These are phyloP conservation scores for Ogataea degrootiae DNA, from an alignment of 805 yeast species.

Conservation along the genomic window DNA sequence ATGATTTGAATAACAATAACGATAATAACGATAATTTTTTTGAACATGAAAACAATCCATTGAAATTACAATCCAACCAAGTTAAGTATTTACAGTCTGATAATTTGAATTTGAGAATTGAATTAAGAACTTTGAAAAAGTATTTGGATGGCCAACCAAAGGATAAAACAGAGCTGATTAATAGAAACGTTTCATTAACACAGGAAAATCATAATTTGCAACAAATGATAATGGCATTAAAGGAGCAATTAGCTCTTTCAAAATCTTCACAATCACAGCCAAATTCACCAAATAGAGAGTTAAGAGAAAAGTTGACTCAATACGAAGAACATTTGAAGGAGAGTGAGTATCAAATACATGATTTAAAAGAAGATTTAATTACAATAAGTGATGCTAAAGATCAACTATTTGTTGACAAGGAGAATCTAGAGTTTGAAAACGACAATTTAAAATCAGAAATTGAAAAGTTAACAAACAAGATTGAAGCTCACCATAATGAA, in stretches of 20 bases:
- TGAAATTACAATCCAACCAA: conserved; percentile 24
- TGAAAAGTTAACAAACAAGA: conserved; percentile 1
- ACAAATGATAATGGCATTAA: not conserved
- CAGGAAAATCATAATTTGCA: conserved; percentile 21
- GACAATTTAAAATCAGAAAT: conserved; percentile 1
- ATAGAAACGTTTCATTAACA: conserved; percentile 32
- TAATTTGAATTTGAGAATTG: conserved; percentile 39
- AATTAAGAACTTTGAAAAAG: conserved; percentile 35
- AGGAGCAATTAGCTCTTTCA: not conserved
- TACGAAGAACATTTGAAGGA: conserved; percentile 6
- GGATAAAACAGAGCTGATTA: conserved; percentile 34
- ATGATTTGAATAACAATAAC: not conserved
- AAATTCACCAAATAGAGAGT: conserved; percentile 5
- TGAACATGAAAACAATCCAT: conserved; percentile 18
- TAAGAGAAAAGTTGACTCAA: not conserved
- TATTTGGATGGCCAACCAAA: conserved; percentile 38
- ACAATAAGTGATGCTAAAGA: conserved; percentile 6
- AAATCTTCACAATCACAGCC: not conserved
- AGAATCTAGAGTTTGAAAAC: not conserved
- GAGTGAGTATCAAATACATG: conserved; percentile 5
- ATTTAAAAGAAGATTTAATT: conserved; percentile 5
- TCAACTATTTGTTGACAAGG: not conserved
- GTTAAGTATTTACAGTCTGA: conserved; percentile 32
- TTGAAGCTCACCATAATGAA: conserved; percentile 5
- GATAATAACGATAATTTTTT: conserved; percentile 7